Evolutionary conservation across 768 basidiomycete genomes (phyloP).

Genomic region (Saitozyma podzolica): DNA sequence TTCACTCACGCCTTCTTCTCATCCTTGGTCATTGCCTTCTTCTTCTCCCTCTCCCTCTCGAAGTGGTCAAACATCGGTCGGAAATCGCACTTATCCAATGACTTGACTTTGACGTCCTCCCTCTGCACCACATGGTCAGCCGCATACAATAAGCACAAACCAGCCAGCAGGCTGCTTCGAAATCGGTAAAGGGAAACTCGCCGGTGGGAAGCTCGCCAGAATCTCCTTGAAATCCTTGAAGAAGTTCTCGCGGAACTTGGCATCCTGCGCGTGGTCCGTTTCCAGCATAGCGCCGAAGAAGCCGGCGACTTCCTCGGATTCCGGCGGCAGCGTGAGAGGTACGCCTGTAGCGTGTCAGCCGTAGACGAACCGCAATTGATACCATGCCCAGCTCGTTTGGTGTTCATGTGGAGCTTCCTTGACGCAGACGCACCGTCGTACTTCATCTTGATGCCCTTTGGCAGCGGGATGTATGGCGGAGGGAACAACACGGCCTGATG

Average conservation of each 20-base stretch:
- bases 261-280: constrained; percentile 86
- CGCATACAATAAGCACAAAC: not conserved
- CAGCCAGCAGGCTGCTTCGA: not conserved
- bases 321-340: constrained; percentile 72
- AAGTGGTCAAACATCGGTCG: constrained; percentile 90
- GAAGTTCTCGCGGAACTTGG: constrained; percentile 88
- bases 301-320: constrained; percentile 92
- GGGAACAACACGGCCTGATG: constrained; percentile 96
- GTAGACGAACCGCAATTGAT: not conserved
- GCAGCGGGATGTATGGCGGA: constrained; percentile 84
- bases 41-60: constrained; percentile 87
- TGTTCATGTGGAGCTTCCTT: not conserved
- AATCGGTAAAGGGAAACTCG: constrained; percentile 54
- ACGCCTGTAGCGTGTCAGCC: constrained; percentile 60
- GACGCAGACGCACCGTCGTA: constrained; percentile 71
- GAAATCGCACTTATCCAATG: constrained; percentile 85
- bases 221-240: constrained; percentile 84
- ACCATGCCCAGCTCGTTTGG: no score
- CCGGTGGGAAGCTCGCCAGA: constrained; percentile 78
- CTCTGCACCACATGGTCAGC: constrained; percentile 51
- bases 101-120: constrained; percentile 71
- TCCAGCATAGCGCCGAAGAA: constrained; percentile 93
- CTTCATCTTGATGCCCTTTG: constrained; percentile 82
- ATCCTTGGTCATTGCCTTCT: constrained; percentile 76
- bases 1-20: constrained; percentile 77